Evolutionary conservation across 495 filamentous ascomycete genomes (phyloP).

Genomic region (Xylaria telfairii): DNA sequence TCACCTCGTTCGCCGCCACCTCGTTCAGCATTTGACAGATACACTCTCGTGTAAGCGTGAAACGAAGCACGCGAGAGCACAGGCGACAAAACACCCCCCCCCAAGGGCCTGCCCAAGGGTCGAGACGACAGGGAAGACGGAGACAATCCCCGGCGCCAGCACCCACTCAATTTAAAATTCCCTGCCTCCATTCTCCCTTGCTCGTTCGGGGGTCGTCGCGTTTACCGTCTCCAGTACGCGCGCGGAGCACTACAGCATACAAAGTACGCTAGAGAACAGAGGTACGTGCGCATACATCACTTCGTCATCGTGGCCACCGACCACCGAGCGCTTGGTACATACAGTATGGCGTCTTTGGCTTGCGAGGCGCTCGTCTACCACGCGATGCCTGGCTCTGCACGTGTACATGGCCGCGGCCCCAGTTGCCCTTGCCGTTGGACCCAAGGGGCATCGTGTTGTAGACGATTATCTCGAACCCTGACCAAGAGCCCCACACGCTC

Average conservation of each 20-base stretch:
- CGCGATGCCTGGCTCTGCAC: background rate
- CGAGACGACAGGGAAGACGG: slow-evolving; percentile 18
- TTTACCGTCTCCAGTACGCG: slow-evolving; percentile 1
- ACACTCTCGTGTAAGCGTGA: background rate
- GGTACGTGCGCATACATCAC: slow-evolving; percentile 22
- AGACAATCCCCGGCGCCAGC: slow-evolving; percentile 17
- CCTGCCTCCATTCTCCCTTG: slow-evolving; percentile 11
- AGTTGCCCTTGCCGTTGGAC: background rate
- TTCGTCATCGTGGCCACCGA: background rate
- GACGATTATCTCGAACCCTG: slow-evolving; percentile 5
- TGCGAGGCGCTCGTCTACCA: slow-evolving; percentile 5
- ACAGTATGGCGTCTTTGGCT: background rate
- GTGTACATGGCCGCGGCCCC: slow-evolving; percentile 10
- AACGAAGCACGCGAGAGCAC: background rate
- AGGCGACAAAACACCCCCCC: slow-evolving; percentile 2
- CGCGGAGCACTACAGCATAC: background rate
- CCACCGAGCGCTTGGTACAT: background rate
- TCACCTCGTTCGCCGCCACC: background rate
- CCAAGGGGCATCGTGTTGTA: slow-evolving; percentile 1
- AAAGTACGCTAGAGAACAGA: slow-evolving; percentile 9
- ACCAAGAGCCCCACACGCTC: slow-evolving; percentile 12
- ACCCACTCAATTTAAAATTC: slow-evolving; percentile 23
- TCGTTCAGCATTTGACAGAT: background rate
- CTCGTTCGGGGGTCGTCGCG: background rate
- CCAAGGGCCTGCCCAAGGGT: no score